phyloP scores from a whole-genome alignment of 306 rosid genomes.

The Medicago ruthenica region DNA sequence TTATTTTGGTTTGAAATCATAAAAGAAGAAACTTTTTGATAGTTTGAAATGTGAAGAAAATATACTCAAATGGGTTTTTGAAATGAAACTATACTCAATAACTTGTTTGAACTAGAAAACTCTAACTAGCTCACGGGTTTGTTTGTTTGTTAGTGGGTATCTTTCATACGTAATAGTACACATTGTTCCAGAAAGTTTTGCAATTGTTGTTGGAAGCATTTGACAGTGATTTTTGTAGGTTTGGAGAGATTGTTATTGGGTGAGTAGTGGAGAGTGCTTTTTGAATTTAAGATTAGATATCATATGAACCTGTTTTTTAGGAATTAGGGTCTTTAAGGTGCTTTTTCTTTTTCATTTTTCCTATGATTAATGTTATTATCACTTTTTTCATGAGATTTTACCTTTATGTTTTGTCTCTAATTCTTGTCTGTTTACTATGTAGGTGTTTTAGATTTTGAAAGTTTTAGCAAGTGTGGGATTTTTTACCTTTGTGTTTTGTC shows the following conservation, averaged over 20 bases:
- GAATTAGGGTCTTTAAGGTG: background rate
- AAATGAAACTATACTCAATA: slow-evolving; percentile 28
- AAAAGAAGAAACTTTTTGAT: slow-evolving; percentile 21
- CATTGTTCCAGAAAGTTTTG: slow-evolving; percentile 73
- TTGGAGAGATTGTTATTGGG: slow-evolving; percentile 39
- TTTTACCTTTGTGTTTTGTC: background rate
- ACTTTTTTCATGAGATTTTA: slow-evolving; percentile 42
- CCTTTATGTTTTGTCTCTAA: slow-evolving; percentile 56
- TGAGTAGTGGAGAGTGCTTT: slow-evolving; percentile 43
- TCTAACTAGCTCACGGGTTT: slow-evolving; percentile 50
- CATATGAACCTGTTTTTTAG: slow-evolving; percentile 37
- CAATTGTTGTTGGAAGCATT: slow-evolving; percentile 7
- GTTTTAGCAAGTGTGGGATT: too few species aligned
- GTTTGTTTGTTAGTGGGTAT: slow-evolving; percentile 60
- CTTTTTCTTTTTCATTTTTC: slow-evolving; percentile 12
- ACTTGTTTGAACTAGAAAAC: slow-evolving; percentile 45
- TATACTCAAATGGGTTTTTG: slow-evolving; percentile 31
- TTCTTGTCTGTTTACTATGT: slow-evolving; percentile 53
- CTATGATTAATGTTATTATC: slow-evolving; percentile 46
- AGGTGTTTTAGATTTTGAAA: background rate
- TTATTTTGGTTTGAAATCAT: too few species aligned
- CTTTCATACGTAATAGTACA: slow-evolving; percentile 62
- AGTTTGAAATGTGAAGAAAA: background rate
- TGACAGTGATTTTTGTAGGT: slow-evolving; percentile 37
- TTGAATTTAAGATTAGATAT: slow-evolving; percentile 61